phyloP scores from a whole-genome alignment of 495 filamentous ascomycete species.

The Lasiosphaeria miniovina region DNA sequence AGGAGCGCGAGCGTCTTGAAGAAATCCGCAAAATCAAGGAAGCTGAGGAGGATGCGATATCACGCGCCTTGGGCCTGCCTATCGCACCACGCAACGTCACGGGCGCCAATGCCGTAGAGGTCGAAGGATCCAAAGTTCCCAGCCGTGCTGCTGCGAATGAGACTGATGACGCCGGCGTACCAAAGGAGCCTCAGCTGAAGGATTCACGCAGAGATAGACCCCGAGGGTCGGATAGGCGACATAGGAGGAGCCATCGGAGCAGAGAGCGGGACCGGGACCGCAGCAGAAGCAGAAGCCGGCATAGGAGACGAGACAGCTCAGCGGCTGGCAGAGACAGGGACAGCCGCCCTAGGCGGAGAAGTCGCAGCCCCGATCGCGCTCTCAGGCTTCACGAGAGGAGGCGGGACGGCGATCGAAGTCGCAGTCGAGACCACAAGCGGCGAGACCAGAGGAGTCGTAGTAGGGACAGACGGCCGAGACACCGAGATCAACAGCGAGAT shows the following conservation, averaged over 20 bases:
- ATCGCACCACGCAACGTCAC: slow-evolving; percentile 50
- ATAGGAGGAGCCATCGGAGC: slow-evolving; percentile 37
- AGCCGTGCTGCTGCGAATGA: slow-evolving; percentile 7
- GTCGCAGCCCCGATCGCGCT: slow-evolving; percentile 27
- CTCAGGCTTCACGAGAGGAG: slow-evolving; percentile 12
- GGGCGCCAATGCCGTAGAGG: slow-evolving; percentile 49
- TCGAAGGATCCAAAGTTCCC: slow-evolving; percentile 27
- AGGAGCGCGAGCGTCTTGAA: slow-evolving; percentile 66
- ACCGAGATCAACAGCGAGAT: slow-evolving; percentile 16
- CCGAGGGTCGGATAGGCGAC: slow-evolving; percentile 33
- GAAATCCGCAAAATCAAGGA: slow-evolving; percentile 83
- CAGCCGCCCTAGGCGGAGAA: slow-evolving; percentile 22
- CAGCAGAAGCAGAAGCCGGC: slow-evolving; percentile 38
- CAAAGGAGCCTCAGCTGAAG: slow-evolving; percentile 15
- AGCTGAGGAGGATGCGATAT: slow-evolving; percentile 87
- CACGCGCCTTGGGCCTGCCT: slow-evolving; percentile 75
- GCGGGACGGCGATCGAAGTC: slow-evolving; percentile 15
- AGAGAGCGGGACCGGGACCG: slow-evolving; percentile 24
- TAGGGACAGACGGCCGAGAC: slow-evolving; percentile 8
- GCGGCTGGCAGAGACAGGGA: slow-evolving; percentile 13
- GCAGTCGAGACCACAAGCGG: slow-evolving; percentile 13
- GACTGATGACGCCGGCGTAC: slow-evolving; percentile 5
- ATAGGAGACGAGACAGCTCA: slow-evolving; percentile 23
- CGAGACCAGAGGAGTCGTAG: slow-evolving; percentile 22
- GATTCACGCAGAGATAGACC: slow-evolving; percentile 26